These are phyloP conservation scores for Candida chauliodis DNA, from an alignment of 805 yeast species.

Conservation along the genomic window DNA sequence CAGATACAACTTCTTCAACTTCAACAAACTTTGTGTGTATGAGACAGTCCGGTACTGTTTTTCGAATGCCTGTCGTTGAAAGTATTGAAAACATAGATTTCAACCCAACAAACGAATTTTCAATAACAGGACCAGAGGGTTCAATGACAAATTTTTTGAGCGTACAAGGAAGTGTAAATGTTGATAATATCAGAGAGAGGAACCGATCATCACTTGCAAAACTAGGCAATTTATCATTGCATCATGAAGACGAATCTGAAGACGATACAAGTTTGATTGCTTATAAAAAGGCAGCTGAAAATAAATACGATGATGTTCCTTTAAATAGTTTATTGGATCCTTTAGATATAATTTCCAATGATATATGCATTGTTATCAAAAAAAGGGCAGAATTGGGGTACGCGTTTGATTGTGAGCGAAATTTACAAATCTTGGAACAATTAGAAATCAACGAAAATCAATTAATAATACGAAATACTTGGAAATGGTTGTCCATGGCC, in stretches of 20 bases:
- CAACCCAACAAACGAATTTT: slow-evolving; percentile 65
- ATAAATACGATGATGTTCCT: slow-evolving; percentile 20
- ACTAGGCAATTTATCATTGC: slow-evolving; percentile 7
- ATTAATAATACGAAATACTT: slow-evolving; percentile 59
- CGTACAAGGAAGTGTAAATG: slow-evolving; percentile 15
- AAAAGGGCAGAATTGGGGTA: slow-evolving; percentile 72
- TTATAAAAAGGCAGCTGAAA: not conserved
- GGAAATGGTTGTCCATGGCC: slow-evolving; percentile 88
- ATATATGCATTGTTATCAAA: slow-evolving; percentile 70
- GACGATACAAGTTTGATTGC: slow-evolving; percentile 14
- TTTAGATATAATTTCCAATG: slow-evolving; percentile 55
- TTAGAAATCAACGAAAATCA: slow-evolving; percentile 52
- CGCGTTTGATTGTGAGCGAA: slow-evolving; percentile 61
- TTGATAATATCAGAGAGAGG: slow-evolving; percentile 3
- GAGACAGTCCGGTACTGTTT: slow-evolving; percentile 87
- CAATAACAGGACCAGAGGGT: slow-evolving; percentile 58
- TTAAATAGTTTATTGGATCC: slow-evolving; percentile 29
- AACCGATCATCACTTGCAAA: slow-evolving; percentile 11
- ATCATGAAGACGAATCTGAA: slow-evolving; percentile 14
- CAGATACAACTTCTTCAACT: slow-evolving; percentile 44
- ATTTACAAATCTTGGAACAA: slow-evolving; percentile 56
- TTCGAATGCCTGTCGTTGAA: slow-evolving; percentile 71
- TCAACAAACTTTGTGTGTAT: slow-evolving; percentile 74
- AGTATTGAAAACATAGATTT: slow-evolving; percentile 60
- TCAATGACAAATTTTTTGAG: slow-evolving; percentile 42